Percentiles rank a stretch among this genome's conserved stretches.
phyloP scores from a whole-genome alignment of 257 asterid species.

The Solanum paucissectum region DNA sequence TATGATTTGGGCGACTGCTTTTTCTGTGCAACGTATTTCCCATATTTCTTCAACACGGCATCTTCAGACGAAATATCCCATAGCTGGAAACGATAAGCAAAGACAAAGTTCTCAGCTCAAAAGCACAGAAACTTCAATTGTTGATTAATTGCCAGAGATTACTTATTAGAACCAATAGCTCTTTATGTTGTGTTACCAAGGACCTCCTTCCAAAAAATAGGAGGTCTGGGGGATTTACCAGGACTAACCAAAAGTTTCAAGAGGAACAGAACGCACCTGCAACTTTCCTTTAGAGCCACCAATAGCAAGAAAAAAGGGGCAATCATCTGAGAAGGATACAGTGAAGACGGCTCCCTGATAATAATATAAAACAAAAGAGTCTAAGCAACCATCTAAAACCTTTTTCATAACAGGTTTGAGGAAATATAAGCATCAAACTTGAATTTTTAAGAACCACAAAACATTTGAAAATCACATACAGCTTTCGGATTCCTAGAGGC shows the following conservation, averaged over 20 bases:
- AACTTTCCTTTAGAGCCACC: conserved; percentile 87
- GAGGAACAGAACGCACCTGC: conserved; percentile 30
- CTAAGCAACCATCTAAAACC: background rate
- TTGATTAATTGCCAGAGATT: background rate
- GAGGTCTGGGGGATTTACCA: background rate
- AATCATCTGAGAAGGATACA: conserved; percentile 66
- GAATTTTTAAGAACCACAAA: background rate
- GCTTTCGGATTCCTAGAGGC: conserved; percentile 40
- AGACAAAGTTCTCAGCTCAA: background rate
- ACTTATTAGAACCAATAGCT: background rate
- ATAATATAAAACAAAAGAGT: background rate
- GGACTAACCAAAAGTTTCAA: background rate
- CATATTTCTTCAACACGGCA: conserved; percentile 39
- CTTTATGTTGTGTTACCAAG: background rate
- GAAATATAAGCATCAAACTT: background rate
- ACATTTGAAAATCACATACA: conserved; percentile 12
- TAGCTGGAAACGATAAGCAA: conserved; percentile 26
- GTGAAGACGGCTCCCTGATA: conserved; percentile 83
- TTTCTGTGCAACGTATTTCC: conserved; percentile 9
- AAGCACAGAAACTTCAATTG: background rate
- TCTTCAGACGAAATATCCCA: conserved; percentile 58
- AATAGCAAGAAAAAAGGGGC: conserved; percentile 56
- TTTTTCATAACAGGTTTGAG: background rate
- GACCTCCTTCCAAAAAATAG: background rate
- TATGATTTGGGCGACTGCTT: background rate